Evolutionary conservation across 164 flowering plant genomes (phyloP).

Genomic region (Santalum album): DNA sequence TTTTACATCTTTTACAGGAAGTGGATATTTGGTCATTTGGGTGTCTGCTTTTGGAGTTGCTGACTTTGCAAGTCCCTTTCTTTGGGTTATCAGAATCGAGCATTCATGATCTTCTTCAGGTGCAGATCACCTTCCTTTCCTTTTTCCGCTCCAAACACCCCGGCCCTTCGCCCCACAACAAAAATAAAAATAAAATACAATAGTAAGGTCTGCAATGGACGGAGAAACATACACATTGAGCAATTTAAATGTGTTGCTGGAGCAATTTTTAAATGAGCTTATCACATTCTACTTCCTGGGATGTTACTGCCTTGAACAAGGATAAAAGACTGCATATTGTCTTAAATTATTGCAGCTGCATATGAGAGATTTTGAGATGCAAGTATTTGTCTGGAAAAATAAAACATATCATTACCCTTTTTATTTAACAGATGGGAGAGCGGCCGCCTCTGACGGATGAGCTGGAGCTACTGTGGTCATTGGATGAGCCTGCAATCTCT

Average conservation of each 20-base stretch:
- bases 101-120: constrained; percentile 62
- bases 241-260: too few species aligned
- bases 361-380: too few species aligned
- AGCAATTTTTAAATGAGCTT: too few species aligned
- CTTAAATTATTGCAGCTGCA: too few species aligned
- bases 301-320: neutral
- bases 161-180: too few species aligned
- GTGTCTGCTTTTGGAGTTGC: constrained; percentile 67
- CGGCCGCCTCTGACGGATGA: constrained; percentile 59
- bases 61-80: constrained; percentile 77
- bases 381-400: too few species aligned
- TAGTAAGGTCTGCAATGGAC: too few species aligned
- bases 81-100: constrained; percentile 42
- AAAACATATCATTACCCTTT: neutral
- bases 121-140: constrained; percentile 12
- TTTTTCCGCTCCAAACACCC: too few species aligned
- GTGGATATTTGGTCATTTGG: constrained; percentile 98
- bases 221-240: too few species aligned
- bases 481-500: constrained; percentile 16
- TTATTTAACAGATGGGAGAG: constrained; percentile 43
- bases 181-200: too few species aligned
- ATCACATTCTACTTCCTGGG: too few species aligned
- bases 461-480: constrained; percentile 35
- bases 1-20: too few species aligned
- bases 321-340: neutral